A percentile compares a stretch with the other conserved stretches of the same genome.
These are phyloP conservation scores for Podospora conica DNA, from an alignment of 495 filamentous ascomycete genomes.

Conservation along the genomic window DNA sequence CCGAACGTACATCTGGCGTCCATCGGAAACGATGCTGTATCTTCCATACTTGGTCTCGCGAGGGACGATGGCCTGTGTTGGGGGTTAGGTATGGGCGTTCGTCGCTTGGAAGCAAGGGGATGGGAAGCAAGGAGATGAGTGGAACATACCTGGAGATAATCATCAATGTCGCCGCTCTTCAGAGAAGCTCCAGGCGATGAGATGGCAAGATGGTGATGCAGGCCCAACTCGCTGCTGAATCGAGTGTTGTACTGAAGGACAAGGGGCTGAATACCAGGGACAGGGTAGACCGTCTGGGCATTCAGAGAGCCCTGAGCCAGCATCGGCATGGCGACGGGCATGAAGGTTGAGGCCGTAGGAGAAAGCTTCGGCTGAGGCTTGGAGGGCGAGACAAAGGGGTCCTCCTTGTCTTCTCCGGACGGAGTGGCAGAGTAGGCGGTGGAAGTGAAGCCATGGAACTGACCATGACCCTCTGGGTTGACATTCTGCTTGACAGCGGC, in stretches of 20 bases:
- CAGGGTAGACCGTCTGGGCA: neutral
- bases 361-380: conserved; percentile 41
- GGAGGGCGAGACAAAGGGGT: conserved; percentile 37
- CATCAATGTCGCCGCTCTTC: conserved; percentile 26
- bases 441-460: conserved; percentile 10
- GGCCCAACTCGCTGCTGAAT: conserved; percentile 32
- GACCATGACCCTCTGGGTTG: conserved; percentile 9
- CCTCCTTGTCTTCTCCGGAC: conserved; percentile 28
- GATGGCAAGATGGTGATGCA: conserved; percentile 38
- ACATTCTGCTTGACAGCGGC: conserved; percentile 19
- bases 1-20: conserved; percentile 44
- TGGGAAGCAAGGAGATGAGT: neutral
- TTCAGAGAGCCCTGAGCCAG: conserved; percentile 27
- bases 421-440: conserved; percentile 13
- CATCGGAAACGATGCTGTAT: conserved; percentile 3
- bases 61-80: neutral
- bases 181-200: conserved; percentile 23
- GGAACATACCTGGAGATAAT: conserved; percentile 33
- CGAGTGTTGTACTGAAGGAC: neutral
- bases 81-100: neutral
- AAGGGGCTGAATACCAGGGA: conserved; percentile 1
- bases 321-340: conserved; percentile 30
- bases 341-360: conserved; percentile 44
- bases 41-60: neutral
- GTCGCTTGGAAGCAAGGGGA: neutral